Conservation (phyloP, 495 filamentous ascomycete genomes). For the Cercophora newfieldiana region DNA sequence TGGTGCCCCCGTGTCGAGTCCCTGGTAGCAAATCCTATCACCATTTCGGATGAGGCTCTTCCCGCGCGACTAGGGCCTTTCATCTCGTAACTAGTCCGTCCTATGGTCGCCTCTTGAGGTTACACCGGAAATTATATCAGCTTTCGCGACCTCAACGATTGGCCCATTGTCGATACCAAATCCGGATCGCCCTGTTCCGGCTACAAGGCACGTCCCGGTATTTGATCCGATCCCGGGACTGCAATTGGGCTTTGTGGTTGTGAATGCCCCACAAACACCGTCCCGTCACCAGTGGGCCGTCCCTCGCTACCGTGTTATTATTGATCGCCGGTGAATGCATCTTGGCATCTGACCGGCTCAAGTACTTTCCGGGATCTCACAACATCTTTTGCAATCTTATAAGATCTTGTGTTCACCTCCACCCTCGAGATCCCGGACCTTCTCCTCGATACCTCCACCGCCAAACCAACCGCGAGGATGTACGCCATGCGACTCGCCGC, state of each 20-base stretch:
- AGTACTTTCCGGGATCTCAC: neutral
- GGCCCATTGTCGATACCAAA: neutral
- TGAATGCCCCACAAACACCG: neutral
- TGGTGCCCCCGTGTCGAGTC: neutral
- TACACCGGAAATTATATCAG: neutral
- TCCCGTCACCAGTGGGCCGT: neutral
- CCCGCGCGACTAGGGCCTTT: neutral
- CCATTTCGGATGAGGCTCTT: neutral
- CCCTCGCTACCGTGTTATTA: neutral
- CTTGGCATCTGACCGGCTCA: neutral
- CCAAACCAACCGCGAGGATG: too few relatives aligned
- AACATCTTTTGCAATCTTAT: too few relatives aligned
- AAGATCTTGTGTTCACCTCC: neutral
- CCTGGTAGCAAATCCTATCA: too few relatives aligned
- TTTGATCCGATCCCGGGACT: neutral
- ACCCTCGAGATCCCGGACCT: neutral
- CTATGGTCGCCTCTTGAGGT: neutral
- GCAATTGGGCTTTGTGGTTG: neutral
- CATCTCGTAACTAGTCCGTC: neutral
- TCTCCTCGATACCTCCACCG: neutral
- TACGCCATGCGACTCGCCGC: too few relatives aligned
- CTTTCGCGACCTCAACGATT: neutral
- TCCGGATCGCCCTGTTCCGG: neutral
- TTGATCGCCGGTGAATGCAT: neutral
- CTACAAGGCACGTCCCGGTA: neutral